Conservation (phyloP, 305 asterid genomes). For the Plantago lanceolata region DNA sequence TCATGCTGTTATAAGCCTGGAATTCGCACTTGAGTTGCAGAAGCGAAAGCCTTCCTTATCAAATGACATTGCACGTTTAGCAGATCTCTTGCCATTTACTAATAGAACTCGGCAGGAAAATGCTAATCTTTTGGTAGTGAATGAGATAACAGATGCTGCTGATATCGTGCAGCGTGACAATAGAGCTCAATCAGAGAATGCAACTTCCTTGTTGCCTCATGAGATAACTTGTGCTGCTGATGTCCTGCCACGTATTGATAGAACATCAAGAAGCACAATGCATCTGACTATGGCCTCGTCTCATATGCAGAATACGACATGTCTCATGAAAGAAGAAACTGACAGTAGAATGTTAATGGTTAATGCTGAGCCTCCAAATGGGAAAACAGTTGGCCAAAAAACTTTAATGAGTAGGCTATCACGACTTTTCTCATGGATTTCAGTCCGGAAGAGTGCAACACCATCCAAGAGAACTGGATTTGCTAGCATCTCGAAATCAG, state of each 20-base stretch:
- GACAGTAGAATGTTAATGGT: conserved; percentile 18
- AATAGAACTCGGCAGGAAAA: conserved; percentile 12
- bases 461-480: conserved; percentile 18
- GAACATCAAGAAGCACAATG: conserved; percentile 25
- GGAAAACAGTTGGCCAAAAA: conserved; percentile 25
- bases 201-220: conserved; percentile 11
- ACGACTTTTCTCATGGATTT: conserved; percentile 27
- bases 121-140: conserved; percentile 9
- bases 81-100: conserved; percentile 13
- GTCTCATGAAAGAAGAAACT: conserved; percentile 22
- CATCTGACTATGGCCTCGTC: conserved; percentile 19
- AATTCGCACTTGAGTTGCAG: conserved; percentile 31
- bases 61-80: conserved; percentile 22
- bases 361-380: conserved; percentile 13
- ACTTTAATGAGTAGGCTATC: conserved; percentile 25
- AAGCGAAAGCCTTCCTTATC: not conserved
- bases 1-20: conserved; percentile 32
- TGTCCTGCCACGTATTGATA: conserved; percentile 20
- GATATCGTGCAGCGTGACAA: conserved; percentile 1
- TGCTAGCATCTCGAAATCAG: conserved; percentile 23
- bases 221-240: conserved; percentile 6
- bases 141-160: conserved; percentile 13
- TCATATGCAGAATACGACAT: conserved; percentile 19
- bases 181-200: conserved; percentile 13
- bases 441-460: conserved; percentile 24